phyloP scores from a whole-genome alignment of 2,329 filamentous ascomycete species.

The Cercospora janseana region DNA sequence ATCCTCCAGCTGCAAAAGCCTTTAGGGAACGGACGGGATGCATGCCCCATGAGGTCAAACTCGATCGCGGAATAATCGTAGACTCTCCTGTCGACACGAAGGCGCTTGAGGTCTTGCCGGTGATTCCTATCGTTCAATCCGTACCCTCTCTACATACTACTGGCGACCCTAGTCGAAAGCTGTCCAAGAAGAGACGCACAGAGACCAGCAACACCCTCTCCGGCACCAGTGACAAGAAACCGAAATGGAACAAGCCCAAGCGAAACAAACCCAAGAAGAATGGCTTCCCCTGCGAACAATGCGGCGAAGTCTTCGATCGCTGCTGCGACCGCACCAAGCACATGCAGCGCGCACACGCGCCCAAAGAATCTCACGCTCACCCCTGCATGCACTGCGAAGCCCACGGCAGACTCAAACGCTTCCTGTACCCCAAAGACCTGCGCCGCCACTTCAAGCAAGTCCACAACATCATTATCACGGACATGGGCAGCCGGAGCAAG shows the following conservation, averaged over 20 bases:
- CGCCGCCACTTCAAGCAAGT: constrained; percentile 17
- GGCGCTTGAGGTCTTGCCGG: neutral
- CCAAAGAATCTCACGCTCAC: constrained; percentile 5
- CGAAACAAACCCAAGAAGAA: constrained; percentile 6
- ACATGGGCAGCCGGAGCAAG: neutral
- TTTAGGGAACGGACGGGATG: neutral
- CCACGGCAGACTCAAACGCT: constrained; percentile 4
- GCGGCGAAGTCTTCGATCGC: constrained; percentile 10
- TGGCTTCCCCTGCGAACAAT: constrained; percentile 15
- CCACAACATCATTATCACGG: constrained; percentile 2
- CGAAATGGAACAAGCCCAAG: neutral
- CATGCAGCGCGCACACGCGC: constrained; percentile 8
- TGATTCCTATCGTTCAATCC: neutral
- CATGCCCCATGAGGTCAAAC: neutral
- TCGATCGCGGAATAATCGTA: neutral
- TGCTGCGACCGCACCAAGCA: constrained; percentile 20
- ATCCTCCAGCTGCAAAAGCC: neutral
- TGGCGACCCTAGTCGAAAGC: neutral
- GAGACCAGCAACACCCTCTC: constrained; percentile 4
- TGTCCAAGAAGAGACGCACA: constrained; percentile 6
- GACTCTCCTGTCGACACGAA: neutral
- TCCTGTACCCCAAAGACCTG: constrained; percentile 20
- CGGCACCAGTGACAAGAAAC: neutral
- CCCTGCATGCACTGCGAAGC: constrained; percentile 5
- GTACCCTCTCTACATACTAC: neutral